Conservation (phyloP, 306 rosid species). For the Sophora flavescens region DNA sequence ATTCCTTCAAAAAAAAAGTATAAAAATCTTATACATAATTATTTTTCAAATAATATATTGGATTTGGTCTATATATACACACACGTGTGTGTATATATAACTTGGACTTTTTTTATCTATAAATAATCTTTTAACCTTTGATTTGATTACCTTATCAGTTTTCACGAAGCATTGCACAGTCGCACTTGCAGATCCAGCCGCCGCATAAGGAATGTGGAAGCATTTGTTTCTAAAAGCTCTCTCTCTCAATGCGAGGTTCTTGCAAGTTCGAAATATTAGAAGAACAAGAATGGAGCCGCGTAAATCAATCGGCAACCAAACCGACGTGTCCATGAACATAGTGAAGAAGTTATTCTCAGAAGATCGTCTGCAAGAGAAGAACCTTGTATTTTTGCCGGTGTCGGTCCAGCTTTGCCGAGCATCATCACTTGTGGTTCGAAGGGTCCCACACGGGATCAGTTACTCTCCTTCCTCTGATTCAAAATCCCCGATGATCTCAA, state of each 20-base stretch:
- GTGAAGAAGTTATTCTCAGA: slow-evolving; percentile 58
- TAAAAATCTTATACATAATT: too few relatives aligned
- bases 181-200: too few relatives aligned
- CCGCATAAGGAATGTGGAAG: too few relatives aligned
- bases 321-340: slow-evolving; percentile 58
- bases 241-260: not conserved
- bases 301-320: slow-evolving; percentile 59
- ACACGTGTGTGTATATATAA: too few relatives aligned
- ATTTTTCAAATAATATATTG: too few relatives aligned
- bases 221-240: too few relatives aligned
- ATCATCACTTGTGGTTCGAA: slow-evolving; percentile 71
- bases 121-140: too few relatives aligned
- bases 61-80: too few relatives aligned
- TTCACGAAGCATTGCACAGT: too few relatives aligned
- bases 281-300: slow-evolving; percentile 63
- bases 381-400: slow-evolving; percentile 77
- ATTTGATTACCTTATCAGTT: too few relatives aligned
- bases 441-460: slow-evolving; percentile 74
- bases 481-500: slow-evolving; percentile 67
- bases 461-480: slow-evolving; percentile 78
- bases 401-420: slow-evolving; percentile 79
- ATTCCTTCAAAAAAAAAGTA: too few relatives aligned
- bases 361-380: slow-evolving; percentile 43
- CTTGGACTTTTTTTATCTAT: too few relatives aligned
- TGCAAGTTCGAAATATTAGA: not conserved